These are phyloP conservation scores for Zizania latifolia DNA, from an alignment of 176 grass and related monocot species.

Conservation along the genomic window DNA sequence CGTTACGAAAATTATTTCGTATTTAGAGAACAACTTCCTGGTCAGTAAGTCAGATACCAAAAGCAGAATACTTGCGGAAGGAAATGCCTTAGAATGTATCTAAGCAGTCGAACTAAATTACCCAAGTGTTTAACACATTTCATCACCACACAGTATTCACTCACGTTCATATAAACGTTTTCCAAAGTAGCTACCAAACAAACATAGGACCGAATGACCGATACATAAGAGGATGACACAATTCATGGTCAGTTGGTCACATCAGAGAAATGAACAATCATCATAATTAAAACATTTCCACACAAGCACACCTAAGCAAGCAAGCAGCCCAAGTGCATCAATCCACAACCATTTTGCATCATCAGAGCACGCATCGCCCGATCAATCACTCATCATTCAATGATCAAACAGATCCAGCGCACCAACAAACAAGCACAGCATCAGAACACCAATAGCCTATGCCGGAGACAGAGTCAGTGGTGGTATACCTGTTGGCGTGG, in stretches of 20 bases:
- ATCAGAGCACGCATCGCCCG: neutral
- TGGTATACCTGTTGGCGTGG: constrained; percentile 63
- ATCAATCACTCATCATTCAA: neutral
- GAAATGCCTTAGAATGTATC: neutral
- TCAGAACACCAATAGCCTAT: neutral
- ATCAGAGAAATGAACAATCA: neutral
- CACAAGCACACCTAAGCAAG: neutral
- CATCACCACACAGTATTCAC: neutral
- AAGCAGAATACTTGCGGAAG: neutral
- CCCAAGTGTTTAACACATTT: neutral
- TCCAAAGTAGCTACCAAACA: neutral
- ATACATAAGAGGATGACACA: neutral
- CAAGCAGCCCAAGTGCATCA: neutral
- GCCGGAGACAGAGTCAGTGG: neutral
- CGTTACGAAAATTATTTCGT: neutral
- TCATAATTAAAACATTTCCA: neutral
- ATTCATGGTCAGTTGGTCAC: neutral
- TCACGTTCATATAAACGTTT: neutral
- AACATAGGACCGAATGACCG: neutral
- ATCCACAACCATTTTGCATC: neutral
- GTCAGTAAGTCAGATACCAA: neutral
- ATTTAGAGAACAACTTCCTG: neutral
- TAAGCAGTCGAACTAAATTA: neutral
- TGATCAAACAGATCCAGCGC: constrained; percentile 25
- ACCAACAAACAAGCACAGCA: neutral